A percentile compares a stretch with the other conserved stretches of the same genome.
These are phyloP conservation scores for Penicillium longicatenatum DNA, from an alignment of 495 filamentous ascomycete species.

Conservation along the genomic window DNA sequence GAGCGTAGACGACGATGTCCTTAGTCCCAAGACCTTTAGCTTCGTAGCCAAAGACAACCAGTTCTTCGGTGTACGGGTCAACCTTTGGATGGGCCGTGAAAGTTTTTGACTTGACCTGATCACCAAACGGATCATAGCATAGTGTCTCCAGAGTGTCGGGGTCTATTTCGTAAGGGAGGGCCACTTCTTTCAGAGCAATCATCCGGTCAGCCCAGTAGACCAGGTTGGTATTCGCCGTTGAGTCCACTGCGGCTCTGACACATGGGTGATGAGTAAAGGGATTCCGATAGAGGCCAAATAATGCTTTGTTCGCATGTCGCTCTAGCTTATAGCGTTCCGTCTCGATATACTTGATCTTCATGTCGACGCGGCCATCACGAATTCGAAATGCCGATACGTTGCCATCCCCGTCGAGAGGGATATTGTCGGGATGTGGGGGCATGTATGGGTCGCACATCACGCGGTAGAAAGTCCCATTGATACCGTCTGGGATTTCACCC, in stretches of 20 bases:
- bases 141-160: not conserved
- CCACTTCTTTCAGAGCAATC: not conserved
- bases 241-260: not conserved
- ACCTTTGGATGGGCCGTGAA: not conserved
- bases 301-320: not conserved
- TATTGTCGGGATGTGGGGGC: not conserved
- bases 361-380: not conserved
- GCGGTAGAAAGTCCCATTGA: not conserved
- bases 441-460: not conserved
- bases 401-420: not conserved
- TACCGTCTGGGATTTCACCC: not conserved
- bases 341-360: not conserved
- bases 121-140: not conserved
- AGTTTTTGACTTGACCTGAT: not conserved
- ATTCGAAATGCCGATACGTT: not conserved
- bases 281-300: not conserved
- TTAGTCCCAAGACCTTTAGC: not conserved
- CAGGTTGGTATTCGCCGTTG: not conserved
- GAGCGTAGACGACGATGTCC: not conserved
- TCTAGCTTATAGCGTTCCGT: not conserved
- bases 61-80: not conserved
- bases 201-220: not conserved
- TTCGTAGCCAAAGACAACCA: not conserved
- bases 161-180: not conserved
- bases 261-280: not conserved